Conservation (phyloP, 2,329 filamentous ascomycete species). For the Ophiostoma piceae region DNA sequence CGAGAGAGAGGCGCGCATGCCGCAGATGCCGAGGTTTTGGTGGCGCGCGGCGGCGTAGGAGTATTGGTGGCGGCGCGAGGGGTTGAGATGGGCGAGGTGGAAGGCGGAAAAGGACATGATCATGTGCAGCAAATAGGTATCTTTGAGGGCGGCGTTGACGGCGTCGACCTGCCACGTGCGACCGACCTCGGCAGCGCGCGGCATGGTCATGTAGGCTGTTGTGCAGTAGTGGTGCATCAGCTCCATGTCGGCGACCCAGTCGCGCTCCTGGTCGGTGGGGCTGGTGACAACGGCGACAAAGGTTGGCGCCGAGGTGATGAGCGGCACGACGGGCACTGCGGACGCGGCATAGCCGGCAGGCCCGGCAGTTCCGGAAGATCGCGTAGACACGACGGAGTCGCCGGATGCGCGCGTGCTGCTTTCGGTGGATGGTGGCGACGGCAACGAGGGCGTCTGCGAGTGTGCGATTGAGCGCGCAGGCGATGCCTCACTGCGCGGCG, state of each 20-base stretch:
- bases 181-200: conserved; percentile 30
- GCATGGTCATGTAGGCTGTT: conserved; percentile 32
- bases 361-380: neutral
- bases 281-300: neutral
- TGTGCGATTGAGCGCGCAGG: neutral
- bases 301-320: neutral
- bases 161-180: conserved; percentile 30
- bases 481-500: neutral
- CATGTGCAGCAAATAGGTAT: conserved; percentile 36
- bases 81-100: conserved; percentile 33
- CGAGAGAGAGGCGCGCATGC: conserved; percentile 30
- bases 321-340: neutral
- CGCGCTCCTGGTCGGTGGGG: conserved; percentile 6
- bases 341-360: too few species aligned
- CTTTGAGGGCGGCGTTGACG: conserved; percentile 29
- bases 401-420: neutral
- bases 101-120: conserved; percentile 37
- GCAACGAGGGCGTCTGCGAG: neutral
- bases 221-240: conserved; percentile 34
- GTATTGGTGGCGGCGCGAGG: conserved; percentile 28
- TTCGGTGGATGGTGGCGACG: neutral
- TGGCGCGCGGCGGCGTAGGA: conserved; percentile 30
- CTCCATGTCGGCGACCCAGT: conserved; percentile 37
- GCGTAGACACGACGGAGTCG: neutral
- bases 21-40: conserved; percentile 33